A percentile compares a stretch with the other conserved stretches of the same genome.
These are phyloP conservation scores for Kwoniella mangroviensis DNA, from an alignment of 768 basidiomycete species.

Conservation along the genomic window DNA sequence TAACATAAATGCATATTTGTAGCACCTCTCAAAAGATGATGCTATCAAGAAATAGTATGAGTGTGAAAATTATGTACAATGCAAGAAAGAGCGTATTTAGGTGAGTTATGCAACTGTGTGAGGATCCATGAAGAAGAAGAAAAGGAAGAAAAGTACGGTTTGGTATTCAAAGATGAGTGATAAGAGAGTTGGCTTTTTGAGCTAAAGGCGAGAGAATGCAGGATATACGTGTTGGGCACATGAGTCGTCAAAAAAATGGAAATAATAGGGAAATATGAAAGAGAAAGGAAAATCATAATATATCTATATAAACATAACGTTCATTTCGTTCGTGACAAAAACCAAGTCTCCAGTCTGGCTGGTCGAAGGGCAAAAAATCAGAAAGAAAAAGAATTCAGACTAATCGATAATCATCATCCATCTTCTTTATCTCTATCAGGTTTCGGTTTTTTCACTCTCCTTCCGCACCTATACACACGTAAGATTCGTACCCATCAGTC, in stretches of 20 bases:
- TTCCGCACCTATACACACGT: constrained; percentile 5
- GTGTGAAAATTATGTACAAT: constrained; percentile 3
- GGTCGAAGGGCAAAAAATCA: background rate
- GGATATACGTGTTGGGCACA: background rate
- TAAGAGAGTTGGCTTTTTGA: background rate
- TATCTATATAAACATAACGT: no score
- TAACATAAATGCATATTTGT: constrained; percentile 9
- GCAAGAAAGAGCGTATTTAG: constrained; percentile 4
- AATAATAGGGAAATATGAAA: background rate
- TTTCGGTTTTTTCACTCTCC: constrained; percentile 19
- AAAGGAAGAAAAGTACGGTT: background rate
- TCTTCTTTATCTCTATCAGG: constrained; percentile 16
- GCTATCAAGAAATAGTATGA: background rate
- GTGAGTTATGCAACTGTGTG: background rate
- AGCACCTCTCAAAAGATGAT: background rate
- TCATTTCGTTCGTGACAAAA: no score
- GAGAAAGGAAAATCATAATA: background rate
- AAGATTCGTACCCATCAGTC: background rate
- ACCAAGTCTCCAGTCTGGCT: no score
- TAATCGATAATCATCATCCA: constrained; percentile 1
- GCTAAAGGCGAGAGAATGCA: background rate
- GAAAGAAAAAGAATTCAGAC: background rate
- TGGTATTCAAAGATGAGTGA: background rate
- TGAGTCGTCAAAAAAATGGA: background rate
- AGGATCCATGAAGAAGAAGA: background rate